Percentiles rank a stretch among this genome's conserved stretches.
phyloP scores from a whole-genome alignment of 768 basidiomycete genomes.

The Termitomyces titanicus region DNA sequence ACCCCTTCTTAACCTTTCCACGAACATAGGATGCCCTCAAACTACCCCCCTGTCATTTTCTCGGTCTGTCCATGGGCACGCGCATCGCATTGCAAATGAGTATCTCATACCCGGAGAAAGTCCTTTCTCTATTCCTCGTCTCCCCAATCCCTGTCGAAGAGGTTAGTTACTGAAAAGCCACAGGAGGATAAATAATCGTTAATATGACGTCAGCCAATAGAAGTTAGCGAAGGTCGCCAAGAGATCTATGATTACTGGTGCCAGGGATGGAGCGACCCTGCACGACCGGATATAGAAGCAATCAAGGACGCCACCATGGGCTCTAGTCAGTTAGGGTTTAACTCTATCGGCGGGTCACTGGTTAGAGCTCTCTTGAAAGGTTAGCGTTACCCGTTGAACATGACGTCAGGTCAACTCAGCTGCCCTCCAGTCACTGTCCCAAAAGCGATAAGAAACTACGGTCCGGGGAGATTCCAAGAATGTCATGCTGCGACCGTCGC shows the following conservation, averaged over 20 bases:
- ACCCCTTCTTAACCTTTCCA: neutral
- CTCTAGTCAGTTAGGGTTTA: slow-evolving; percentile 27
- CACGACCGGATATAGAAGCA: neutral
- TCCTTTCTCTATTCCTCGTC: slow-evolving; percentile 31
- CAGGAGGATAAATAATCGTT: neutral
- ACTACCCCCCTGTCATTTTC: slow-evolving; percentile 34
- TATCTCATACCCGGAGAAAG: slow-evolving; percentile 28
- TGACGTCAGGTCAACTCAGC: slow-evolving; percentile 16
- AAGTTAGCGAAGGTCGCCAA: slow-evolving; percentile 30
- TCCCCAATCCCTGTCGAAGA: slow-evolving; percentile 32
- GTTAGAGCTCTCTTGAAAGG: slow-evolving; percentile 20
- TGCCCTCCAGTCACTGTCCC: slow-evolving; percentile 15
- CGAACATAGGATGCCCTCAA: slow-evolving; percentile 28
- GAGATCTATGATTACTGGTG: slow-evolving; percentile 23
- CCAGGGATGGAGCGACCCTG: slow-evolving; percentile 5
- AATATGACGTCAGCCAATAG: slow-evolving; percentile 21
- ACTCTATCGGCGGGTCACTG: slow-evolving; percentile 17
- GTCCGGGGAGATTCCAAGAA: slow-evolving; percentile 24
- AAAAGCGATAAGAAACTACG: slow-evolving; percentile 21
- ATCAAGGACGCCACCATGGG: slow-evolving; percentile 5
- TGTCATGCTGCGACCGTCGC: slow-evolving; percentile 28
- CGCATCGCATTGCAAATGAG: slow-evolving; percentile 30
- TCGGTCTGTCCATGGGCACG: slow-evolving; percentile 34
- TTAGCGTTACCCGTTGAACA: neutral
- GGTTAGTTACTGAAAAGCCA: slow-evolving; percentile 14